Evolutionary conservation across 352 stramenopile genomes (phyloP).

Genomic region (Phytophthora pini): DNA sequence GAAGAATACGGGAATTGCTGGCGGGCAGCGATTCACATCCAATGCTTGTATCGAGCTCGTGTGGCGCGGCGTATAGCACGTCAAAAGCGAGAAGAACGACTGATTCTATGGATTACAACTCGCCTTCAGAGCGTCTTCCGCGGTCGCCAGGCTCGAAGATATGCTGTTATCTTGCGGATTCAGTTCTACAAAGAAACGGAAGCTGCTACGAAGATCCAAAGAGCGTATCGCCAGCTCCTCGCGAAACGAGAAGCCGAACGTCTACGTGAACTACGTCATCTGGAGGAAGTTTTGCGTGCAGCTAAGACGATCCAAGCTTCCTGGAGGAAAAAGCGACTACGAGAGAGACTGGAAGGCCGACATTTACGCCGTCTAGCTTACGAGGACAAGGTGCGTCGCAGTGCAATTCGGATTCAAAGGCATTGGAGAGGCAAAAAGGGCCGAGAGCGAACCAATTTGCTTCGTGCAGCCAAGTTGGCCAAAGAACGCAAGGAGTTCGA

Average conservation of each 20-base stretch:
- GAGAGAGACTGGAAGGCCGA: constrained; percentile 34
- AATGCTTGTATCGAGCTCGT: constrained; percentile 69
- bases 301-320: constrained; percentile 49
- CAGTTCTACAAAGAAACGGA: constrained; percentile 60
- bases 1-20: constrained; percentile 86
- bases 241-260: constrained; percentile 20
- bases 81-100: constrained; percentile 54
- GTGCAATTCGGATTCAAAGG: constrained; percentile 74
- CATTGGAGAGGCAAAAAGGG: constrained; percentile 68
- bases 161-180: constrained; percentile 48
- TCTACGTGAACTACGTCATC: constrained; percentile 20
- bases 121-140: constrained; percentile 72
- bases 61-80: constrained; percentile 50
- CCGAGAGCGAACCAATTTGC: constrained; percentile 32
- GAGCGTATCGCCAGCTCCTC: constrained; percentile 37
- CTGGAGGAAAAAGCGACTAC: constrained; percentile 53
- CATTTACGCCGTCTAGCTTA: constrained; percentile 22
- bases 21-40: constrained; percentile 67
- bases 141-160: constrained; percentile 60
- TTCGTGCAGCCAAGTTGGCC: constrained; percentile 37
- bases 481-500: constrained; percentile 47
- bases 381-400: constrained; percentile 34
- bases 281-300: constrained; percentile 31
- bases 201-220: constrained; percentile 69
- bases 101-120: constrained; percentile 61